Base-by-base conservation (phyloP, 176 grass and related monocot genomes). In the Phoenix dactylifera region DNA sequence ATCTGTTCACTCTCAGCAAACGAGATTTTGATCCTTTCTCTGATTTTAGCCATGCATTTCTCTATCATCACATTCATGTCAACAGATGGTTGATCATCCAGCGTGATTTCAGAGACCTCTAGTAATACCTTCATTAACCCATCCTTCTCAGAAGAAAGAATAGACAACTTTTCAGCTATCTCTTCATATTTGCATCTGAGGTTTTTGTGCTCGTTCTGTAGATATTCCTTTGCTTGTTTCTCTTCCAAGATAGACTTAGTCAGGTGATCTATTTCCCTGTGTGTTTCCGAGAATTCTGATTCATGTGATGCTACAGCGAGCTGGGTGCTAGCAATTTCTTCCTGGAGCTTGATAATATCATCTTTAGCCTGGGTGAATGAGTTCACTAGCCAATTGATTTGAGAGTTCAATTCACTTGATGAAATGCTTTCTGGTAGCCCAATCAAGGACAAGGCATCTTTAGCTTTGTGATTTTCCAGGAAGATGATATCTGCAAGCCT, bases 141-240 rank as follows among this genome's bases (percentile, higher is more conserved):
- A 66, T 66, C 70, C 66, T 85, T 85, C 57, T 66, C 75, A 16
- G 75, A 82, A 28, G 92, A 97, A 66, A 75, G 18, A 20, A 57
- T 4, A 24, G 84, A 85, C 52, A 91, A 58, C 15, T 84, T 73
- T 74, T 81, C 49, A 78, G 25, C 64, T 59, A 63, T 49, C 26
- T 57, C 67, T 62, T 82, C 62, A 67, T 88, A 76, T 22, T 77
- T 29, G 67, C 75, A 84, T 51, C 64, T 77, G 57, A 97, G 70
- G 70, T 97, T 81, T 62, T 79, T 75, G 80, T 72, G 72, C 65
- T 97, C 87, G 67, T 88, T 88, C 71, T 64, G 55, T 63, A 97
- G 67, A 66, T 74, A 76, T 51, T 91, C 87, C 57, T 74, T 91
- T 63, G 79, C 87, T 18, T 74, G 72, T 59, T 97, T 97, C 64